A percentile compares a stretch with the other conserved stretches of the same genome.
phyloP scores from a whole-genome alignment of 169 alveolate genomes.

The Hepatocystis sp. region DNA sequence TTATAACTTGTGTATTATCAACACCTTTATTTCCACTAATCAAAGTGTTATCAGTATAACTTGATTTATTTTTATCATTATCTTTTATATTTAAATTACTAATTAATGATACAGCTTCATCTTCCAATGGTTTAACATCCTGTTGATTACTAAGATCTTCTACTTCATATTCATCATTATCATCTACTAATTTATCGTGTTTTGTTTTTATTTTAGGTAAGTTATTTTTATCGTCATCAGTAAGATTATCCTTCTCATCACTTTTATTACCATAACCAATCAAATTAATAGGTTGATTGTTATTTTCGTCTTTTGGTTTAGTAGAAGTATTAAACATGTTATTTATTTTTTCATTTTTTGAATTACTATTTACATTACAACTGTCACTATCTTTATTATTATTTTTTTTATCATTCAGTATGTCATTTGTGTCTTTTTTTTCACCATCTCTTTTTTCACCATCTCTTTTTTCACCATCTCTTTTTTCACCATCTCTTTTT shows the following conservation, averaged over 20 bases:
- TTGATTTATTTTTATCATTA: not conserved
- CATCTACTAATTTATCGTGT: constrained; percentile 33
- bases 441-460: not conserved
- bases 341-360: not conserved
- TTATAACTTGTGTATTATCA: no score
- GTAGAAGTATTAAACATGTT: not conserved
- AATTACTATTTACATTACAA: not conserved
- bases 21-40: not conserved
- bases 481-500: not conserved
- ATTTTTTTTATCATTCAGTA: no score
- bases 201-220: constrained; percentile 32
- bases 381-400: no score
- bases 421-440: no score
- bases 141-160: no score
- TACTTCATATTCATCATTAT: constrained; percentile 58
- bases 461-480: not conserved
- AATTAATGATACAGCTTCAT: constrained; percentile 59
- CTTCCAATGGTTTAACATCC: constrained; percentile 43
- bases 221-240: not conserved
- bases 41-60: no score
- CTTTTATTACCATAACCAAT: not conserved
- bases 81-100: constrained; percentile 21
- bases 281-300: not conserved
- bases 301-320: no score
- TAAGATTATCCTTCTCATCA: not conserved